Conservation (phyloP, 2,329 filamentous ascomycete species). For the Penicillium sp. region DNA sequence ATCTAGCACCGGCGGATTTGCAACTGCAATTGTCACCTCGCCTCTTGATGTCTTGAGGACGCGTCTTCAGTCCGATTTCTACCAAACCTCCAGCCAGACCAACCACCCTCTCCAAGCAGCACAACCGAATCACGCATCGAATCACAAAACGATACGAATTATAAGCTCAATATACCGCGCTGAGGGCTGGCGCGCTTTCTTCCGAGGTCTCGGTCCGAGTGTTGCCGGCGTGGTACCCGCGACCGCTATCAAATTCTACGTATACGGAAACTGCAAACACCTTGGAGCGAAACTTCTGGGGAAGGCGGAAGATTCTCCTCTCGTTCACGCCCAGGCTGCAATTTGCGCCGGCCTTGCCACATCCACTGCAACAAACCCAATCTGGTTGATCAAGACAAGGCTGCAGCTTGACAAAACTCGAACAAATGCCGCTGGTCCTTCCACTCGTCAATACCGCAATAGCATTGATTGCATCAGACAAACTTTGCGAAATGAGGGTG, state of each 20-base stretch:
- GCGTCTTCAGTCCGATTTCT: constrained; percentile 91
- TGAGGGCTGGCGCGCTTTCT: constrained; percentile 41
- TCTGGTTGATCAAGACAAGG: constrained; percentile 68
- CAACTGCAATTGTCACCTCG: constrained; percentile 86
- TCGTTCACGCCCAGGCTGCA: constrained; percentile 37
- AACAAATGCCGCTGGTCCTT: constrained; percentile 24
- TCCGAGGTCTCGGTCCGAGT: constrained; percentile 40
- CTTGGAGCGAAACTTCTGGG: constrained; percentile 32
- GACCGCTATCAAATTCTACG: constrained; percentile 42
- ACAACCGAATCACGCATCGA: constrained; percentile 48
- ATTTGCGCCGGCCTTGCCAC: constrained; percentile 38
- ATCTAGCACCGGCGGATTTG: constrained; percentile 67
- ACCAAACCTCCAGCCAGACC: constrained; percentile 63
- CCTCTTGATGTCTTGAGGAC: constrained; percentile 98
- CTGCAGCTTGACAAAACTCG: constrained; percentile 51
- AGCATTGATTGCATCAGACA: constrained; percentile 69
- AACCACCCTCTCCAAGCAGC: constrained; percentile 61
- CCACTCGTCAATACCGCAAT: constrained; percentile 48
- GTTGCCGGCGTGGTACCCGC: constrained; percentile 42
- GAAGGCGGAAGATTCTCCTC: constrained; percentile 30
- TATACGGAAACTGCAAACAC: constrained; percentile 42
- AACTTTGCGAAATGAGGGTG: constrained; percentile 81
- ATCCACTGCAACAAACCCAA: constrained; percentile 40
- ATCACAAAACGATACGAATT: constrained; percentile 36
- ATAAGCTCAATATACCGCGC: constrained; percentile 38